These are phyloP conservation scores for Rhizopus sp. DNA, from an alignment of 371 early-diverging fungal genomes.

Conservation along the genomic window DNA sequence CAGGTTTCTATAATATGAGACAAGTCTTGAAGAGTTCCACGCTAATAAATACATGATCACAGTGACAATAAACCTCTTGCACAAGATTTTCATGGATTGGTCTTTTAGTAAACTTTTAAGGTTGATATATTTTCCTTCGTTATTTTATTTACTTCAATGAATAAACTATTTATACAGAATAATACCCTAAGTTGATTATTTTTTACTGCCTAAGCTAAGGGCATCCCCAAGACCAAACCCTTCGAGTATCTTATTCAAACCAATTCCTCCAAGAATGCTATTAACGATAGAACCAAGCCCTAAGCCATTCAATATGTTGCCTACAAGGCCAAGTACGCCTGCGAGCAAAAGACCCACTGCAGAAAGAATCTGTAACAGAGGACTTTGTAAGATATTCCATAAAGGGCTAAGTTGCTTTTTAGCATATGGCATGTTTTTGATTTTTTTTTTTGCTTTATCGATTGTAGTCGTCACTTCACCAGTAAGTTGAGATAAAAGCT, in stretches of 20 bases:
- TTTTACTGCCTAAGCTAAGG: constrained; percentile 15
- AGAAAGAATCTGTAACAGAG: constrained; percentile 34
- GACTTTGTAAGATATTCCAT: constrained; percentile 32
- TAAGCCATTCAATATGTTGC: constrained; percentile 31
- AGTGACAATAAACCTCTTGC: too few species aligned
- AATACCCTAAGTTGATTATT: not conserved
- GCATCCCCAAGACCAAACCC: constrained; percentile 31
- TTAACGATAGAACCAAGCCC: constrained; percentile 33
- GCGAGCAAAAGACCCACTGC: constrained; percentile 35
- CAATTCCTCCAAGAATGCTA: constrained; percentile 30
- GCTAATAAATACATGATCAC: too few species aligned
- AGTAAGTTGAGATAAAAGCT: constrained; percentile 27
- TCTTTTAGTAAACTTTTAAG: too few species aligned
- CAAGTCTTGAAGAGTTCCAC: too few species aligned
- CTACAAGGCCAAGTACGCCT: constrained; percentile 34
- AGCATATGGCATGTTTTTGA: constrained; percentile 34
- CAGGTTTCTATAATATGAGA: too few species aligned
- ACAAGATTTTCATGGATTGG: too few species aligned
- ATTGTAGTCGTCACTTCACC: constrained; percentile 34
- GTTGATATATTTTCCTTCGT: not conserved
- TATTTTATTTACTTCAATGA: too few species aligned
- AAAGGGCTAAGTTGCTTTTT: constrained; percentile 31
- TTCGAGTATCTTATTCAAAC: constrained; percentile 34
- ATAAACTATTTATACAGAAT: too few species aligned
- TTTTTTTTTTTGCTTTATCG: constrained; percentile 37